Evolutionary conservation across 2,329 filamentous ascomycete genomes (phyloP).

Genomic region (Aspergillus sp.): DNA sequence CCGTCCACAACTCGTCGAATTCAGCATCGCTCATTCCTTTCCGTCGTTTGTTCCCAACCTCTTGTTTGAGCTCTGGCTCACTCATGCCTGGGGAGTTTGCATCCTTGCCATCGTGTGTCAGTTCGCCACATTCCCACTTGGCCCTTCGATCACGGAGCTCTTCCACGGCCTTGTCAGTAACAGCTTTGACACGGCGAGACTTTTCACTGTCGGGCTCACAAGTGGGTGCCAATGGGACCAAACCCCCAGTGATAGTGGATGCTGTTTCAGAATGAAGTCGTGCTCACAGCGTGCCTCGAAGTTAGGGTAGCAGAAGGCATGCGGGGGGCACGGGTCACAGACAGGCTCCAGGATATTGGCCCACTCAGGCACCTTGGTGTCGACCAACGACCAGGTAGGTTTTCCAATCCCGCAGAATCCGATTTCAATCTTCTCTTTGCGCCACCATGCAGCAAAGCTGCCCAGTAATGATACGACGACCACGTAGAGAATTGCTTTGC

Average conservation of each 20-base stretch:
- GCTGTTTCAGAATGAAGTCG: slow-evolving; percentile 79
- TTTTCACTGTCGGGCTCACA: slow-evolving; percentile 96
- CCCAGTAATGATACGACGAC: slow-evolving; percentile 66
- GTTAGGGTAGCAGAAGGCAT: slow-evolving; percentile 81
- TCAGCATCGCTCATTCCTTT: slow-evolving; percentile 81
- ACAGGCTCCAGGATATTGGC: slow-evolving; percentile 66
- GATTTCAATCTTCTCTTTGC: slow-evolving; percentile 92
- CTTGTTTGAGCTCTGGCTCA: slow-evolving; percentile 68
- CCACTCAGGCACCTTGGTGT: slow-evolving; percentile 68
- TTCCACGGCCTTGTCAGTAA: slow-evolving; percentile 83
- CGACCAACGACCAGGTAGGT: slow-evolving; percentile 53
- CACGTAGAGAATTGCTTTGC: slow-evolving; percentile 64
- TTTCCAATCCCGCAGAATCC: slow-evolving; percentile 88
- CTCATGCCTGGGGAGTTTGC: slow-evolving; percentile 62
- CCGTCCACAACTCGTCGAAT: slow-evolving; percentile 74
- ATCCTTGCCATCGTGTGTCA: slow-evolving; percentile 58
- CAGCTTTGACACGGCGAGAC: slow-evolving; percentile 75
- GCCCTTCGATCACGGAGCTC: slow-evolving; percentile 80
- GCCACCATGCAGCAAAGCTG: slow-evolving; percentile 75
- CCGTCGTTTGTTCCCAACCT: slow-evolving; percentile 69
- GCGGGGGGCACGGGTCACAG: slow-evolving; percentile 84
- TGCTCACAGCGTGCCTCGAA: slow-evolving; percentile 75
- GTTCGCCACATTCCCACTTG: slow-evolving; percentile 82
- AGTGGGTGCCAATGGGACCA: slow-evolving; percentile 80
- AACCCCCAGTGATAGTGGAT: slow-evolving; percentile 78